These are phyloP conservation scores for Mycena galericulata DNA, from an alignment of 768 basidiomycete species.

Conservation along the genomic window DNA sequence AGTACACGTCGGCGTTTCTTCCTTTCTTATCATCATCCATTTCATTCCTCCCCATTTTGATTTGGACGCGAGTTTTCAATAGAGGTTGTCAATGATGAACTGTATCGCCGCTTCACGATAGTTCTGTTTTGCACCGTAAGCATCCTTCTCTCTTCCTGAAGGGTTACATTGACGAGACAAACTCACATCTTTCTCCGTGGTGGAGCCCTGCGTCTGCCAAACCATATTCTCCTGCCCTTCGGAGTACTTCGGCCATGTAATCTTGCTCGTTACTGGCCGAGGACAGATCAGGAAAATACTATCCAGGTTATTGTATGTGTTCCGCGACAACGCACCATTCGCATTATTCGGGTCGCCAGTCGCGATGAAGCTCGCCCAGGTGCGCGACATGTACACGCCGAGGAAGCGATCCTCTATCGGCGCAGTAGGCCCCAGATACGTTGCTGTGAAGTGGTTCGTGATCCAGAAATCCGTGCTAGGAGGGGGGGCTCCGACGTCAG, in stretches of 20 bases:
- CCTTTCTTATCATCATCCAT: too few species aligned
- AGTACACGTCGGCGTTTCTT: too few species aligned
- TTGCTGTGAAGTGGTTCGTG: constrained; percentile 32
- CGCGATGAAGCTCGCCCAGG: constrained; percentile 35
- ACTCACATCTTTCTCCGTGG: constrained; percentile 32
- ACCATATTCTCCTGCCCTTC: constrained; percentile 24
- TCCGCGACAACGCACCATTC: constrained; percentile 18
- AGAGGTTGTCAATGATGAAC: constrained; percentile 27
- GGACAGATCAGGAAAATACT: neutral
- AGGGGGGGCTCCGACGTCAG: neutral
- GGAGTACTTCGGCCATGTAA: constrained; percentile 30
- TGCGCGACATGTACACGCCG: constrained; percentile 27
- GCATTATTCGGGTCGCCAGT: constrained; percentile 35
- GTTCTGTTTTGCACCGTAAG: constrained; percentile 9
- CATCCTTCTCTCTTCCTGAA: neutral
- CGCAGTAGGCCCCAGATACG: constrained; percentile 24
- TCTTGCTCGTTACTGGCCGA: constrained; percentile 14
- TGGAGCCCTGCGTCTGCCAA: constrained; percentile 32
- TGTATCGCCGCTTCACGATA: constrained; percentile 27
- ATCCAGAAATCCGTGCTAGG: constrained; percentile 32
- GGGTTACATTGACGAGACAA: neutral
- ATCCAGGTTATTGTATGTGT: neutral
- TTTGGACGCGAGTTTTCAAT: neutral
- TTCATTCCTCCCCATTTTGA: too few species aligned
- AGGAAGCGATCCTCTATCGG: constrained; percentile 34